Conservation (phyloP, 208 protist genomes). For the Trypanosoma scelopori region DNA sequence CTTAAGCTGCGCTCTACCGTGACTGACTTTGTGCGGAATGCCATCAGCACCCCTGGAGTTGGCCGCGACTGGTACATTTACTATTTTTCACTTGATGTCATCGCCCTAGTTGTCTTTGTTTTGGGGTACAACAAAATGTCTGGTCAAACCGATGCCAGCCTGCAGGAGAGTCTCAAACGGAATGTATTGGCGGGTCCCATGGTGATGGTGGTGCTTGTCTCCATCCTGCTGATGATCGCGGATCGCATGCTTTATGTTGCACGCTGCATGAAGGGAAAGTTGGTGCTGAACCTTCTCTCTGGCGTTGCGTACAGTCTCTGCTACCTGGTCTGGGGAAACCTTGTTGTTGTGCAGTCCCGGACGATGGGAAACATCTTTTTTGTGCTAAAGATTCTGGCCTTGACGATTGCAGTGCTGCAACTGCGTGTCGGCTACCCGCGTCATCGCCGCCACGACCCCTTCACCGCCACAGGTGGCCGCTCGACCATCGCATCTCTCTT, state of each 20-base stretch:
- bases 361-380: conserved; percentile 53
- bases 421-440: conserved; percentile 61
- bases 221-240: conserved; percentile 58
- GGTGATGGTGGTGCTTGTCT: conserved; percentile 60
- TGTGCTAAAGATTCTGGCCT: conserved; percentile 41
- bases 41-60: conserved; percentile 37
- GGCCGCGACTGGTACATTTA: conserved; percentile 67
- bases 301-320: conserved; percentile 40
- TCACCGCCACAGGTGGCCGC: conserved; percentile 47
- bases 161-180: conserved; percentile 67
- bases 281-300: conserved; percentile 39
- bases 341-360: conserved; percentile 20
- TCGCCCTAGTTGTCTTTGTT: conserved; percentile 50
- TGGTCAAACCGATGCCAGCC: conserved; percentile 27
- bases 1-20: not conserved
- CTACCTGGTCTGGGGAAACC: conserved; percentile 62
- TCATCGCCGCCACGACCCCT: conserved; percentile 58
- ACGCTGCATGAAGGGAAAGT: conserved; percentile 46
- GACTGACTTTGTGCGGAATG: conserved; percentile 32
- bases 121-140: conserved; percentile 58
- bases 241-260: conserved; percentile 77
- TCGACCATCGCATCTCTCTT: conserved; percentile 29
- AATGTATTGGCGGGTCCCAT: conserved; percentile 75
- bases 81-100: conserved; percentile 50
- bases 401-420: conserved; percentile 51